Conservation (phyloP, 1,139 yeast species). For the Hemisphaericaspora xylanilytica region DNA sequence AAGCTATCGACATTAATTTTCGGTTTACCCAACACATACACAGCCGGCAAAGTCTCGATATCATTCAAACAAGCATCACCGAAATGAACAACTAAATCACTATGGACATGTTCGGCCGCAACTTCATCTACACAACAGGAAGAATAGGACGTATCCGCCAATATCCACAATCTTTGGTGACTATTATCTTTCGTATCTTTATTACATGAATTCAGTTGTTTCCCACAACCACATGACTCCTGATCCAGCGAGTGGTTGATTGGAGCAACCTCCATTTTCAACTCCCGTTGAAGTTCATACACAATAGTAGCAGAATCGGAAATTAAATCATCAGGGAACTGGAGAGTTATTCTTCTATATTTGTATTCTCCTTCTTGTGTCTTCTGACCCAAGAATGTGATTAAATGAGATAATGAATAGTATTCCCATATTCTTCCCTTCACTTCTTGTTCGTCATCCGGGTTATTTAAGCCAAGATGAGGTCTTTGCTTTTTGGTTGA, state of each 20-base stretch:
- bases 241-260: not conserved
- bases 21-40: conserved; percentile 76
- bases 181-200: not conserved
- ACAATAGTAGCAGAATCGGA: conserved; percentile 76
- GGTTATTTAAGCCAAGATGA: conserved; percentile 29
- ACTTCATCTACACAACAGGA: conserved; percentile 96
- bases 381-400: conserved; percentile 27
- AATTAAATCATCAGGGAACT: conserved; percentile 82
- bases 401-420: conserved; percentile 51
- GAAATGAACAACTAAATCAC: conserved; percentile 85
- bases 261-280: conserved; percentile 2
- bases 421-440: conserved; percentile 39
- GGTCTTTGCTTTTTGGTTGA: conserved; percentile 28
- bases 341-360: conserved; percentile 66
- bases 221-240: conserved; percentile 1
- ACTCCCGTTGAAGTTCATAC: conserved; percentile 39
- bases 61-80: conserved; percentile 94
- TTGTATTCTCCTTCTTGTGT: conserved; percentile 19
- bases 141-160: conserved; percentile 95
- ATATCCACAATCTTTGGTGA: conserved; percentile 54
- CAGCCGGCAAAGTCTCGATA: conserved; percentile 66
- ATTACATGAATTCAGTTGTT: not conserved
- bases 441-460: conserved; percentile 25
- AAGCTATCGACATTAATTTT: too few species aligned
- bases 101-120: conserved; percentile 89